Evolutionary conservation across 352 stramenopile species (phyloP).

Genomic region (Phytopythium boreale): DNA sequence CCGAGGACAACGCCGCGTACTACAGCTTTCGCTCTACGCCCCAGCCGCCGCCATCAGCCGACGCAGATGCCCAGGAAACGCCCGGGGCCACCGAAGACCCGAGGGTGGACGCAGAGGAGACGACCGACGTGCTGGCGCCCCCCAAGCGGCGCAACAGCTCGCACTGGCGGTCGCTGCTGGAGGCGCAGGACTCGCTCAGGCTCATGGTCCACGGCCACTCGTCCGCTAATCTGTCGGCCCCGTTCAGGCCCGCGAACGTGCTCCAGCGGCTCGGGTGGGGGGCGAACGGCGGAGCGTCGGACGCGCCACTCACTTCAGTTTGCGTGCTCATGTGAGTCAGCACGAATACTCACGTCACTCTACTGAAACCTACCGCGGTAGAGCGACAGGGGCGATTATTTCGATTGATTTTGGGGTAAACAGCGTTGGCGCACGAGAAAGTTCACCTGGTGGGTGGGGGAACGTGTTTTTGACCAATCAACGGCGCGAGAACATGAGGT

Average conservation of each 20-base stretch:
- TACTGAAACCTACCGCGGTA: not conserved
- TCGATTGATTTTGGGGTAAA: not conserved
- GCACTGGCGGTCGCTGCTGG: slow-evolving; percentile 18
- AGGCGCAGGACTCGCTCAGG: slow-evolving; percentile 40
- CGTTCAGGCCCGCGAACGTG: not conserved
- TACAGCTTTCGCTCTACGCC: slow-evolving; percentile 4
- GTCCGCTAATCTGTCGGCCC: slow-evolving; percentile 9
- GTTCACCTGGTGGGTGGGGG: not conserved
- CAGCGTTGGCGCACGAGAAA: not conserved
- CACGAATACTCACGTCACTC: slow-evolving; percentile 1
- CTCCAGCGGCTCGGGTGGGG: not conserved
- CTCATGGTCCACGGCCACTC: slow-evolving; percentile 18
- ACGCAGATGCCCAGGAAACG: not conserved
- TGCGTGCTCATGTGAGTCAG: slow-evolving; percentile 3
- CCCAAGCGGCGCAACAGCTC: not conserved
- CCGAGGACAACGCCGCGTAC: not conserved
- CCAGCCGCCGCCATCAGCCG: not conserved
- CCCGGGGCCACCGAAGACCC: not conserved
- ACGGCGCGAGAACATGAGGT: not conserved
- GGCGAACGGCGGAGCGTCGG: not conserved
- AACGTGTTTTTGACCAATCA: not conserved
- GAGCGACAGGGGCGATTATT: not conserved
- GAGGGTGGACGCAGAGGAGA: not conserved
- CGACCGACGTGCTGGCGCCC: not conserved
- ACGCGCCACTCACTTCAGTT: not conserved